These are phyloP conservation scores for Backusella liffmaniae DNA, from an alignment of 192 early-diverging fungal species.

Conservation along the genomic window DNA sequence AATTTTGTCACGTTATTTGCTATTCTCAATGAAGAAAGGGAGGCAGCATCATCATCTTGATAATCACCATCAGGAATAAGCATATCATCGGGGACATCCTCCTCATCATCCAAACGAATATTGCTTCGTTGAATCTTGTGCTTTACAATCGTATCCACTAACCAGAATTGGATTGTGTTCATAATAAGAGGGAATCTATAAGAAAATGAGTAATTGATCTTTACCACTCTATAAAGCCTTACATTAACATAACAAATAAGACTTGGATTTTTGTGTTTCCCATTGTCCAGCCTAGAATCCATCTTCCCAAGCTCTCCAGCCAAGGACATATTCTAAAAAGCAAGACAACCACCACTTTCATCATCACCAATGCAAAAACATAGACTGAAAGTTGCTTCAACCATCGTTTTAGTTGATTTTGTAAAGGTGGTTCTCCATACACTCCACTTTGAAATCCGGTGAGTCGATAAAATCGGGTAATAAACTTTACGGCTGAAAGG, in stretches of 20 bases:
- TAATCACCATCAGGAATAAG: constrained; percentile 13
- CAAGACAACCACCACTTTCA: constrained; percentile 71
- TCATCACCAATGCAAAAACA: constrained; percentile 59
- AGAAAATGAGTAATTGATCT: no score
- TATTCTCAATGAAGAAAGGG: not conserved
- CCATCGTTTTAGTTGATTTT: constrained; percentile 53
- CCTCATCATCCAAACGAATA: not conserved
- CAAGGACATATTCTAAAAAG: constrained; percentile 63
- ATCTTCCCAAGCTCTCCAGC: constrained; percentile 60
- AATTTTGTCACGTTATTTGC: not conserved
- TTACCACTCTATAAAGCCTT: not conserved
- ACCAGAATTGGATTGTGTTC: constrained; percentile 81
- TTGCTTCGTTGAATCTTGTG: constrained; percentile 35
- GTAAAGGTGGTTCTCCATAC: constrained; percentile 70
- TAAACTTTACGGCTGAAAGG: constrained; percentile 47
- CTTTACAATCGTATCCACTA: constrained; percentile 66
- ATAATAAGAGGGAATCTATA: constrained; percentile 67
- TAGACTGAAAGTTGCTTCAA: constrained; percentile 64
- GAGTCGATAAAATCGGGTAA: constrained; percentile 40
- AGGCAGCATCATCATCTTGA: not conserved
- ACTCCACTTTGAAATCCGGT: constrained; percentile 64
- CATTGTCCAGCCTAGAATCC: constrained; percentile 66
- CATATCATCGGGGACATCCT: not conserved
- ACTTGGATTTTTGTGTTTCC: constrained; percentile 59
- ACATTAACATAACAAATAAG: constrained; percentile 76